A percentile compares a stretch with the other conserved stretches of the same genome.
phyloP scores from a whole-genome alignment of 2,329 filamentous ascomycete genomes.

The Aspergillus cejpii region DNA sequence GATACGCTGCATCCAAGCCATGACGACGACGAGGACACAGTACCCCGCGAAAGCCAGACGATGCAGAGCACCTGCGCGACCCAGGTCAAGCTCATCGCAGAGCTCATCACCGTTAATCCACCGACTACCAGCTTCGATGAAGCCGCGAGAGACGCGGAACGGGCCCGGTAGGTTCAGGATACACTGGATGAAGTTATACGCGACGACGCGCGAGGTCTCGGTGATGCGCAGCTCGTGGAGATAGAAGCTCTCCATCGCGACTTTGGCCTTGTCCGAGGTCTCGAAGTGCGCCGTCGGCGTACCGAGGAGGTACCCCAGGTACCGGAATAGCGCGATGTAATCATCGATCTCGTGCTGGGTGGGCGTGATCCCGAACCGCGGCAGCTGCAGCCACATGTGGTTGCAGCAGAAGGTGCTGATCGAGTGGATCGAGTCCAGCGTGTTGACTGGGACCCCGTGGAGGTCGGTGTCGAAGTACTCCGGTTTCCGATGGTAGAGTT shows the following conservation, averaged over 20 bases:
- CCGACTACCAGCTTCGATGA: constrained; percentile 36
- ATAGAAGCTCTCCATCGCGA: constrained; percentile 51
- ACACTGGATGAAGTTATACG: constrained; percentile 37
- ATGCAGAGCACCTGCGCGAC: constrained; percentile 22
- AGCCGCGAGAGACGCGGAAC: constrained; percentile 31
- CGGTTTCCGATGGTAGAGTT: constrained; percentile 48
- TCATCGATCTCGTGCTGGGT: constrained; percentile 55
- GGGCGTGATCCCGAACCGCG: constrained; percentile 61
- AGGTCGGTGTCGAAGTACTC: constrained; percentile 54
- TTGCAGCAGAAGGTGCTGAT: constrained; percentile 61
- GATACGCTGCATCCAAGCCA: constrained; percentile 24
- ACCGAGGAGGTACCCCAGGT: constrained; percentile 62
- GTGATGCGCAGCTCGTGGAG: constrained; percentile 31
- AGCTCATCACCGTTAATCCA: constrained; percentile 37
- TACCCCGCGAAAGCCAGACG: constrained; percentile 12
- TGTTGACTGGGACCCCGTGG: constrained; percentile 62
- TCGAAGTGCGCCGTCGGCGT: constrained; percentile 56
- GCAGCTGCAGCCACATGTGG: constrained; percentile 60
- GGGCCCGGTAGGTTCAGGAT: constrained; percentile 33
- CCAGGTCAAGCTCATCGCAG: constrained; percentile 34
- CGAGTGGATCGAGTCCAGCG: constrained; percentile 64
- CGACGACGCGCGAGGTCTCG: constrained; percentile 31
- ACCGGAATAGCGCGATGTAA: constrained; percentile 67
- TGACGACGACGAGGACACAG: constrained; percentile 27
- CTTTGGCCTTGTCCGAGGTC: constrained; percentile 49